Conservation (phyloP, 352 stramenopile genomes). For the Pythium monospermum region DNA sequence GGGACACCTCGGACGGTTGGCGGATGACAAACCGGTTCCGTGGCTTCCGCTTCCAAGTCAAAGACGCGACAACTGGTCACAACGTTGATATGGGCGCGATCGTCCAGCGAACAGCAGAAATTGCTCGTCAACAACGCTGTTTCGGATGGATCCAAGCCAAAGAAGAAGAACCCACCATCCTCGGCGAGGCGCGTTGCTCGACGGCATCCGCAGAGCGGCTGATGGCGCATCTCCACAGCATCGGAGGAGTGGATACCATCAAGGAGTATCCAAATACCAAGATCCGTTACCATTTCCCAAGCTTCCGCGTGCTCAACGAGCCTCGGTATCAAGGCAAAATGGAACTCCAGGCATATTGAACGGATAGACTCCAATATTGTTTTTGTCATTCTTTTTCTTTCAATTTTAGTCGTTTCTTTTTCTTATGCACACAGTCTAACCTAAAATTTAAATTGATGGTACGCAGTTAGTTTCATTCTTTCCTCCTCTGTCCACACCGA, state of each 20-base stretch:
- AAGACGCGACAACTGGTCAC: neutral
- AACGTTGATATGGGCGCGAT: neutral
- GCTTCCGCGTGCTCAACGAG: slow-evolving; percentile 24
- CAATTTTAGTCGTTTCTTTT: too few relatives aligned
- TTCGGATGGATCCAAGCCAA: slow-evolving; percentile 21
- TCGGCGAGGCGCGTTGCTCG: slow-evolving; percentile 17
- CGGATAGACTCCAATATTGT: too few relatives aligned
- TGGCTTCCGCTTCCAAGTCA: slow-evolving; percentile 15
- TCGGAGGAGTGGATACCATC: neutral
- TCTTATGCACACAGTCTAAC: too few relatives aligned
- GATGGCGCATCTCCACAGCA: neutral
- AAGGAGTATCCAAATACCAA: slow-evolving; percentile 17
- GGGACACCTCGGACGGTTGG: slow-evolving; percentile 10
- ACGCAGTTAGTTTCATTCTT: too few relatives aligned
- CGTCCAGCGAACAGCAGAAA: neutral
- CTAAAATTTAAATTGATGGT: too few relatives aligned
- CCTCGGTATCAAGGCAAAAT: slow-evolving; percentile 15
- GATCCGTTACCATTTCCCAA: slow-evolving; percentile 28
- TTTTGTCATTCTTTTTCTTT: too few relatives aligned
- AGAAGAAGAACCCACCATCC: neutral
- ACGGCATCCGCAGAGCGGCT: neutral
- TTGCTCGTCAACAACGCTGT: slow-evolving; percentile 4
- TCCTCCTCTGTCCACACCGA: too few relatives aligned
- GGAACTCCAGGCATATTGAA: too few relatives aligned
- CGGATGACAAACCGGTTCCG: slow-evolving; percentile 17